phyloP scores from a whole-genome alignment of 164 flowering plant species.

The Pachysandra terminalis region DNA sequence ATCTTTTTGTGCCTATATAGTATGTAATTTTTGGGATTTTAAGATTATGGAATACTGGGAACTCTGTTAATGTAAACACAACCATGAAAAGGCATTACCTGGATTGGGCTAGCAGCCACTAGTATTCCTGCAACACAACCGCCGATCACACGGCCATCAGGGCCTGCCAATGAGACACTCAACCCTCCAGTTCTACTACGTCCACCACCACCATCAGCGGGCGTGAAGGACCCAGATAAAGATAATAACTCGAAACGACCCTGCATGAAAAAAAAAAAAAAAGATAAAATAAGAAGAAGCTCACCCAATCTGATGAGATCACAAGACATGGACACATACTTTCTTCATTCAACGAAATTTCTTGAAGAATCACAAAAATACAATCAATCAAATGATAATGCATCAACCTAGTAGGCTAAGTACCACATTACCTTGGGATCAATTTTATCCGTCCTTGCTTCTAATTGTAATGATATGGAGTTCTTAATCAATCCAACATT shows the following conservation, averaged over 20 bases:
- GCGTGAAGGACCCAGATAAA: slow-evolving; percentile 66
- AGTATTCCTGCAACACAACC: slow-evolving; percentile 77
- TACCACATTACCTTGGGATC: no score
- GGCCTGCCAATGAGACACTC: slow-evolving; percentile 84
- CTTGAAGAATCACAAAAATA: no score
- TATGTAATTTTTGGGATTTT: no score
- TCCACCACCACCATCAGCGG: slow-evolving; percentile 44
- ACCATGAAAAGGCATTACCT: slow-evolving; percentile 36
- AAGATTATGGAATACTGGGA: no score
- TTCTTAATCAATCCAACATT: no score
- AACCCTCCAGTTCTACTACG: slow-evolving; percentile 66
- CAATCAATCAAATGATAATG: no score
- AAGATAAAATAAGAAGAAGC: background rate
- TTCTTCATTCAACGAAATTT: no score
- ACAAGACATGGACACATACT: background rate
- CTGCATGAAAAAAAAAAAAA: slow-evolving; percentile 44
- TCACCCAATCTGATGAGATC: background rate
- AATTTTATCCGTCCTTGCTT: no score
- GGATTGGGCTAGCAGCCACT: slow-evolving; percentile 79
- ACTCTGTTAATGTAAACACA: background rate
- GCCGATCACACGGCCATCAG: slow-evolving; percentile 95
- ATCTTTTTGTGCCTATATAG: no score
- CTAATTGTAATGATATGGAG: no score
- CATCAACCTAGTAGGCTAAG: no score
- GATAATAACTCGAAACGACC: slow-evolving; percentile 86